Conservation (phyloP, 2,329 filamentous ascomycete genomes). For the Cyphellophora europaea region DNA sequence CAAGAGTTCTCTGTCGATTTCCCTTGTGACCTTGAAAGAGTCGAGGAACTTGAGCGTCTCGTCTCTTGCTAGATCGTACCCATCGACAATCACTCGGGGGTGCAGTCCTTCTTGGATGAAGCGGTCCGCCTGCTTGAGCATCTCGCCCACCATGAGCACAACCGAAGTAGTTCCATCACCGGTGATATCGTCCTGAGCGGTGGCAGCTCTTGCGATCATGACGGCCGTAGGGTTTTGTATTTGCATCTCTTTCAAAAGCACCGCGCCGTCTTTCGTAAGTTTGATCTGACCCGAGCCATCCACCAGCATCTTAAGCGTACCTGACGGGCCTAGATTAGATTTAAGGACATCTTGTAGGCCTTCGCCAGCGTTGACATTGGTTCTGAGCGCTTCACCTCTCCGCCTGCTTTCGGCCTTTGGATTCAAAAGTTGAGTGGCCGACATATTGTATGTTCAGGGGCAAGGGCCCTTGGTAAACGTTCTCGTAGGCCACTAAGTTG, state of each 20-base stretch:
- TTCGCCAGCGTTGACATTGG: constrained; percentile 96
- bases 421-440: constrained; percentile 94
- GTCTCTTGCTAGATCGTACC: constrained; percentile 91
- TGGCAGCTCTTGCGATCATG: constrained; percentile 73
- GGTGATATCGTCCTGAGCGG: constrained; percentile 95
- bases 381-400: constrained; percentile 89
- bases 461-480: too few relatives aligned
- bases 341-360: constrained; percentile 89
- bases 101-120: constrained; percentile 96
- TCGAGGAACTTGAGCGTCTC: constrained; percentile 95
- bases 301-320: constrained; percentile 89
- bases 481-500: too few relatives aligned
- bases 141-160: constrained; percentile 87
- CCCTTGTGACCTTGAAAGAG: constrained; percentile 76
- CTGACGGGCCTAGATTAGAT: constrained; percentile 87
- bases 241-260: constrained; percentile 59
- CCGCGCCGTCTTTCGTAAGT: constrained; percentile 96
- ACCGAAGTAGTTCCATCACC: constrained; percentile 97
- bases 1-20: constrained; percentile 88
- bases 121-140: constrained; percentile 93
- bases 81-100: constrained; percentile 91
- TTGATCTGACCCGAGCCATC: constrained; percentile 82
- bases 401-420: constrained; percentile 97
- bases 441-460: too few relatives aligned
- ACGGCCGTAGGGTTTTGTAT: constrained; percentile 68